These are phyloP conservation scores for Globisporangium splendens DNA, from an alignment of 352 stramenopile species.

Conservation along the genomic window DNA sequence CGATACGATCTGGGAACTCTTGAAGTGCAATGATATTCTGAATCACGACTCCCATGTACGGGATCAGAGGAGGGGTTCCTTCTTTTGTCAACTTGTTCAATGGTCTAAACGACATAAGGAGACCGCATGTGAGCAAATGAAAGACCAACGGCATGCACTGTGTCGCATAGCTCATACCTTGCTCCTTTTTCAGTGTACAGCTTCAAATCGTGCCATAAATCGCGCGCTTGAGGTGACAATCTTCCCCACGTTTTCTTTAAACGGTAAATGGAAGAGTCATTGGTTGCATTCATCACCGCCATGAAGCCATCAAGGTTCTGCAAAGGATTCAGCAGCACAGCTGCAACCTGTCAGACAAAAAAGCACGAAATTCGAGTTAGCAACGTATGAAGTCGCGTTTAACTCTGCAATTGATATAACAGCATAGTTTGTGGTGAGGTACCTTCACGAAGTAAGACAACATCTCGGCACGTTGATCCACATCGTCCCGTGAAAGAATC, in stretches of 20 bases:
- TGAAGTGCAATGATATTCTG: conserved; percentile 83
- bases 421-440: background rate
- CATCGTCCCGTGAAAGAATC: conserved; percentile 69
- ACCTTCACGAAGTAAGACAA: conserved; percentile 84
- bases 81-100: conserved; percentile 83
- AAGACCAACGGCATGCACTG: background rate
- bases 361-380: background rate
- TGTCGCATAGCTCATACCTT: conserved; percentile 17
- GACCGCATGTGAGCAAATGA: background rate
- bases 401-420: no score
- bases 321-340: conserved; percentile 63
- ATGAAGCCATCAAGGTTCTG: conserved; percentile 89
- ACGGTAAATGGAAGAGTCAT: conserved; percentile 84
- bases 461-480: conserved; percentile 77
- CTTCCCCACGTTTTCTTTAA: conserved; percentile 85
- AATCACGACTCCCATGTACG: conserved; percentile 83
- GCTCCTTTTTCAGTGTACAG: conserved; percentile 81
- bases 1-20: conserved; percentile 75
- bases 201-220: conserved; percentile 83
- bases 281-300: conserved; percentile 88
- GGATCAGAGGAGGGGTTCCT: conserved; percentile 59
- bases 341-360: conserved; percentile 43
- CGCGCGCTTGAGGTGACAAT: conserved; percentile 57
- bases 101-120: conserved; percentile 20
- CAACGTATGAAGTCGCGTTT: background rate